A percentile compares a stretch with the other conserved stretches of the same genome.
Evolutionary conservation across 768 basidiomycete species (phyloP).

Genomic region (Rhodotorula paludigena): DNA sequence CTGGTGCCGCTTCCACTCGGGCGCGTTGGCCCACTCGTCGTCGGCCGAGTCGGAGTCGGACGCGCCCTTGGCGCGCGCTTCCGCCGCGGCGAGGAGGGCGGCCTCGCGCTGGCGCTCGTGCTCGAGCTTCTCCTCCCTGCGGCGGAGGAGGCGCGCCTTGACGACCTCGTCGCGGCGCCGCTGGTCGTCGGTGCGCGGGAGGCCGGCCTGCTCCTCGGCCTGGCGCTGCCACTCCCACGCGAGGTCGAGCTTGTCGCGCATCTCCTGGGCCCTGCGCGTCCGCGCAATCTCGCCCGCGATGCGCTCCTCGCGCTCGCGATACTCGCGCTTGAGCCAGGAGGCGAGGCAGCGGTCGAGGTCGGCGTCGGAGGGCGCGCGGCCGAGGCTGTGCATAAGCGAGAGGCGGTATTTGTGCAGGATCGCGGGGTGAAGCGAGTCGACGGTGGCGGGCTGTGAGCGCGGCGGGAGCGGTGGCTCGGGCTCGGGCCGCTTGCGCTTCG

Average conservation of each 20-base stretch:
- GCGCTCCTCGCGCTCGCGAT: background rate
- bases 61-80: too few species aligned
- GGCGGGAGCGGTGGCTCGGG: background rate
- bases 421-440: background rate
- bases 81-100: background rate
- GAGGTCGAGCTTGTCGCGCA: constrained; percentile 9
- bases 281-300: background rate
- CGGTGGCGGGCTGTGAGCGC: background rate
- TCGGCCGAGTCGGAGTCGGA: background rate
- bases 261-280: too few species aligned
- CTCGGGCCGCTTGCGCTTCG: background rate
- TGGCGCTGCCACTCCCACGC: constrained; percentile 23
- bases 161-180: background rate
- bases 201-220: background rate
- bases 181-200: background rate
- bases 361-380: background rate
- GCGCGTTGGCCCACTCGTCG: background rate
- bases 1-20: constrained; percentile 16
- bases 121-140: background rate
- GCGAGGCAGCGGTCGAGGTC: background rate
- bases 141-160: background rate
- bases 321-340: background rate
- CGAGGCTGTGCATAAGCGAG: background rate
- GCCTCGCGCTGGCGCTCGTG: background rate
- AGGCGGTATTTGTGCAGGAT: background rate